Percentiles rank a stretch among this genome's conserved stretches.
These are phyloP conservation scores for Knufia fluminis DNA, from an alignment of 2,329 filamentous ascomycete species.

Conservation along the genomic window DNA sequence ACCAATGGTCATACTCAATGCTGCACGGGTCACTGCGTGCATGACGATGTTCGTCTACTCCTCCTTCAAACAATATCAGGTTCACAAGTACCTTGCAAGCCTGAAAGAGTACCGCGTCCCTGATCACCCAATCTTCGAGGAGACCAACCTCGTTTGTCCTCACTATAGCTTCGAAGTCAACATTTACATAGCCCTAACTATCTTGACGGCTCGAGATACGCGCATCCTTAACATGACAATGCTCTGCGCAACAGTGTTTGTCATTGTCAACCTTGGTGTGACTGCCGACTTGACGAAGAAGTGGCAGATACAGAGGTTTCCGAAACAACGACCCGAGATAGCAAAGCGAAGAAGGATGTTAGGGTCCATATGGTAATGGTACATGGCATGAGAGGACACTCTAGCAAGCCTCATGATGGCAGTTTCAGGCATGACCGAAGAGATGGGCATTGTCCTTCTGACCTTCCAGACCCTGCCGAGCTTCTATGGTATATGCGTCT, in stretches of 20 bases:
- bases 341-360: conserved; percentile 4
- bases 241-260: conserved; percentile 60
- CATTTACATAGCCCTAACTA: conserved; percentile 69
- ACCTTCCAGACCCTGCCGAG: too few species aligned
- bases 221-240: conserved; percentile 61
- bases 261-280: conserved; percentile 67
- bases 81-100: conserved; percentile 59
- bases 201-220: conserved; percentile 62
- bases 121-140: conserved; percentile 56
- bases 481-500: too few species aligned
- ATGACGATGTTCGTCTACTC: conserved; percentile 48
- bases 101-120: conserved; percentile 79
- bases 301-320: conserved; percentile 71
- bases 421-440: too few species aligned
- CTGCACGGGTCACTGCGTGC: conserved; percentile 31
- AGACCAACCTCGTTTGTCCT: conserved; percentile 60
- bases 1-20: conserved; percentile 27
- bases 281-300: conserved; percentile 68
- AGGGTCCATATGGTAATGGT: conserved; percentile 2
- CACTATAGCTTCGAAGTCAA: conserved; percentile 87
- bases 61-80: conserved; percentile 67
- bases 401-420: too few species aligned
- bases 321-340: conserved; percentile 10
- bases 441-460: too few species aligned
- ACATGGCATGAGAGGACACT: too few species aligned